Base-by-base conservation (phyloP, 2,329 filamentous ascomycete species). In the Neopestalotiopsis rosae region DNA sequence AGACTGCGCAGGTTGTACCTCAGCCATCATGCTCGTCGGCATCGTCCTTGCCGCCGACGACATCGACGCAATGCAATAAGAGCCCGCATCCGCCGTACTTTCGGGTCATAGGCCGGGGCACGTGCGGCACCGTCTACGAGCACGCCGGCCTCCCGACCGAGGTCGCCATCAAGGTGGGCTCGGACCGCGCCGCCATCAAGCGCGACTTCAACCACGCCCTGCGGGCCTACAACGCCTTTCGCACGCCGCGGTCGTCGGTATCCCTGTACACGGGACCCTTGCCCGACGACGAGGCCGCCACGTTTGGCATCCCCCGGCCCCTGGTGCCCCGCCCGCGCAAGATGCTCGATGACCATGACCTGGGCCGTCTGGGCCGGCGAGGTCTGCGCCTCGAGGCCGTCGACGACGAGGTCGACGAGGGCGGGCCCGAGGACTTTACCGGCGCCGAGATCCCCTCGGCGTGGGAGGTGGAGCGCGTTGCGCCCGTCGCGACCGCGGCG, bases 81-180 rank as follows among this genome's bases (percentile, higher is more conserved):
- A 28, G 24, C 28, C 13, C 34, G 34, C 28, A 38, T 6, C 28
- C 28, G 14, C 32, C 9, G 38, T 38, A 45, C 34, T 63, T 40
- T 42, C 30, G 61, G 14, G 30, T 63, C 17, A 63, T 63, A 14
- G 61, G 61, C 38, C 34, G 61, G 6, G 61, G 61, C 13, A 63
- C 61, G 24, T 63, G 61, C 61, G 61, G 61, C 32, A 63, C 61
- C 14, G 34, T 63, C 32, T 63, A 63, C 61, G 61, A 63, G 24
- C 32, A 63, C 38, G 14, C 61, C 12, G 61, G 32, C 20, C 61
- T 38, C 34, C 61, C 61, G 32, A 24, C 32, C 61, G 61, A 63
- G 24, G 17, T 63, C 32, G 61, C 61, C 32, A 63, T 63, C 30
- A 63, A 63, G 61, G 61, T 63, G 24, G 61, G 61, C 32, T 38